Conservation (phyloP, 495 filamentous ascomycete species). For the Diplogelasinospora grovesii region DNA sequence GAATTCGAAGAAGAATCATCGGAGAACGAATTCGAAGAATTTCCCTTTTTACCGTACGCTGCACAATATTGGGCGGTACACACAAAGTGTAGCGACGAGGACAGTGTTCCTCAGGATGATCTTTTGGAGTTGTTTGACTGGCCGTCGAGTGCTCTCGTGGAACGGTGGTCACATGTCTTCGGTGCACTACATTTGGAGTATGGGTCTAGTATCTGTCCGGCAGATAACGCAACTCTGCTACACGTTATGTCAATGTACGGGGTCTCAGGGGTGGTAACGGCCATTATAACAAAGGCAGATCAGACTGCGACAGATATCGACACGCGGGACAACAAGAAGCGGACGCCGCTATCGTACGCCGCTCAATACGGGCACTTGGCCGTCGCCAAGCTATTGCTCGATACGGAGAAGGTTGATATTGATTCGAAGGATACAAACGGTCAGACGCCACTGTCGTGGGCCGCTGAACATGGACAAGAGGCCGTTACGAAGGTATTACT, state of each 20-base stretch:
- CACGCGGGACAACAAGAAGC: neutral
- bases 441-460: no score
- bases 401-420: no score
- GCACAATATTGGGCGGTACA: constrained; percentile 9
- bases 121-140: constrained; percentile 5
- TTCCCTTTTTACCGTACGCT: constrained; percentile 12
- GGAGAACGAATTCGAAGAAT: constrained; percentile 3
- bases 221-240: neutral
- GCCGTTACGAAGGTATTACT: no score
- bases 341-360: constrained; percentile 6
- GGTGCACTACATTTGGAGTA: neutral
- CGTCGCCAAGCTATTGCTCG: constrained; percentile 2
- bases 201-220: neutral
- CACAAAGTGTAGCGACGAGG: constrained; percentile 3
- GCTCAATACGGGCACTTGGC: neutral
- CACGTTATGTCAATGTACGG: constrained; percentile 8
- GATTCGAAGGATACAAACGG: no score
- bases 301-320: neutral
- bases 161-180: constrained; percentile 4
- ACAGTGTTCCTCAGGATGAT: constrained; percentile 5
- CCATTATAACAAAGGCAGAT: constrained; percentile 3
- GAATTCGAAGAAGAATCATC: no score
- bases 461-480: neutral
- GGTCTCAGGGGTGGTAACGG: constrained; percentile 2
- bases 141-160: constrained; percentile 5